Base-by-base conservation (phyloP, 768 basidiomycete species). In the Termitomyces heimii region DNA sequence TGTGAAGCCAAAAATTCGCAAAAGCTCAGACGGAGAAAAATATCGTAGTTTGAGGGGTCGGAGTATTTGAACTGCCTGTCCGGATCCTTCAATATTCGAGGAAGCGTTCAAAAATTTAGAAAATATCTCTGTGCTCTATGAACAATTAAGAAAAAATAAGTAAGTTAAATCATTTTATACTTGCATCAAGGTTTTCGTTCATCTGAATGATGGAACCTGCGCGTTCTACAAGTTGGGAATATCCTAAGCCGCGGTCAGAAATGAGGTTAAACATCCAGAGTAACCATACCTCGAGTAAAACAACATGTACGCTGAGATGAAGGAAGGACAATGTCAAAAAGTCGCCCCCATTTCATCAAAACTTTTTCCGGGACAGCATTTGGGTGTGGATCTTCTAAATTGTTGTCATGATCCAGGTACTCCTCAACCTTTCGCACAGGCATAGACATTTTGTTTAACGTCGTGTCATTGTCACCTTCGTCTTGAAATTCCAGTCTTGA, bases 261-360 rank as follows among this genome's bases (percentile, higher is more conserved):
- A 26, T 12, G 20, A 49, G 20, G 16, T 24, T 31, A 24, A 20
- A 20, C 22, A 26, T 1, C 24, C 7, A 8, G 7, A 26, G 43
- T 24, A 18, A 13, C n/a, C 6, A 12, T 61, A 89, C 89, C 88
- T 71, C 90, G 73, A 18, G 90, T 92, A 66, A 93, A 92, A 67
- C 91, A 93, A 62, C 91, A 92, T 1, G 82, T 83, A 45, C 87
- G 74, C 37, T 67, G 69, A 29, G 81, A 72, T 10, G 82, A 83
- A 0, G 88, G 87, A 10, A 79, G 66, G 12, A 90, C 86, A 46
- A 93, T 90, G 61, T 92, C 91, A 63, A 92, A 92, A 26, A 92
- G 70, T 28, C 84, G 76, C 3, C 88, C 89, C 87, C 90, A 92
- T 71, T 86, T 90, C 61, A 68, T 62, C 4, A 93, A 70, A 20